Percentiles rank a stretch among this genome's conserved stretches.
Conservation (phyloP, 108 stramenopile genomes). For the Parietichytrium sp. region DNA sequence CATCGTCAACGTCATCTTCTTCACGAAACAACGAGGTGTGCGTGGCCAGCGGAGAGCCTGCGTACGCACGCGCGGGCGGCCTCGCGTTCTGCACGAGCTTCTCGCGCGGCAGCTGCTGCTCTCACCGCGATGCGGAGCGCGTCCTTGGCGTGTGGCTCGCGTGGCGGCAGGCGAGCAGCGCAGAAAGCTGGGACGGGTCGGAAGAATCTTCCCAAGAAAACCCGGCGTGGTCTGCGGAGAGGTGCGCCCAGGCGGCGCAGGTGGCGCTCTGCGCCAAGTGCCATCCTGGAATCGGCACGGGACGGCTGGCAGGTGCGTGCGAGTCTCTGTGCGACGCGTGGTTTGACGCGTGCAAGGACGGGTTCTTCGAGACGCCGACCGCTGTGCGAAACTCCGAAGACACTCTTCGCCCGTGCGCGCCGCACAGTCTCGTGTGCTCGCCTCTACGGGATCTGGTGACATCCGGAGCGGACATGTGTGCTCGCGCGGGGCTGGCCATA, state of each 20-base stretch:
- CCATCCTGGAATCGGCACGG: background rate
- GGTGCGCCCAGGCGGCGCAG: background rate
- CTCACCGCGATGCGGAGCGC: background rate
- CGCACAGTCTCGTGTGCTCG: background rate
- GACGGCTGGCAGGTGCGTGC: background rate
- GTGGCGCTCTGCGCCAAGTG: background rate
- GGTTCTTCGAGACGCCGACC: background rate
- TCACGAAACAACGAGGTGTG: no score
- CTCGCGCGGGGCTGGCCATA: background rate
- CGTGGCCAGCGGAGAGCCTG: no score
- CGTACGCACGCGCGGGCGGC: background rate
- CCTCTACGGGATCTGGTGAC: background rate
- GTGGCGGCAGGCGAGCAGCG: background rate
- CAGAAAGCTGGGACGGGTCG: no score
- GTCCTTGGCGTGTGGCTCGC: background rate
- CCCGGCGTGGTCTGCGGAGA: background rate
- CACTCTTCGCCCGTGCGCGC: background rate
- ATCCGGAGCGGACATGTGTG: background rate
- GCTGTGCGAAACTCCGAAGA: background rate
- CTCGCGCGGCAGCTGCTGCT: conserved; percentile 1
- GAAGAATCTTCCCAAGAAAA: no score
- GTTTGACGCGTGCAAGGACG: conserved; percentile 34
- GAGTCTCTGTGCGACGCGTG: conserved; percentile 2
- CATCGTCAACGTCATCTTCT: no score
- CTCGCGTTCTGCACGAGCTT: conserved; percentile 25